Conservation (phyloP, 495 filamentous ascomycete species). For the Chaetomium cochliodes region DNA sequence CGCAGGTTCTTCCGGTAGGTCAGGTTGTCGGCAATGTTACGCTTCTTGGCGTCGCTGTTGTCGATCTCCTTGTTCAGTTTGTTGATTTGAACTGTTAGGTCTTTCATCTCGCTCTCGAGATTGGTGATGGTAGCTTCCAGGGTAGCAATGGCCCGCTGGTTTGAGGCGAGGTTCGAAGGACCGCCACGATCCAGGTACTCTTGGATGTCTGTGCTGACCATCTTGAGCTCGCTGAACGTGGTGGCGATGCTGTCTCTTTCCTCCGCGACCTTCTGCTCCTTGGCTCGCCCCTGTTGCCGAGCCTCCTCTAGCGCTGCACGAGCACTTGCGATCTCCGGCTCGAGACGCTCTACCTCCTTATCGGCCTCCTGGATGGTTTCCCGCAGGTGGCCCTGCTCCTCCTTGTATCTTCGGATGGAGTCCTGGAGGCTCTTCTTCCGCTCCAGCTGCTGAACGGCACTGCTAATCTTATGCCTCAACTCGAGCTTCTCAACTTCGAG, state of each 20-base stretch:
- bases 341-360: conserved; percentile 64
- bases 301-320: conserved; percentile 73
- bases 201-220: conserved; percentile 73
- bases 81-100: conserved; percentile 68
- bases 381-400: conserved; percentile 63
- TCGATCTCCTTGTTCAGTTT: conserved; percentile 73
- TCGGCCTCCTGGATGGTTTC: conserved; percentile 65
- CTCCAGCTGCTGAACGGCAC: conserved; percentile 70
- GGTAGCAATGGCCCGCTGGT: conserved; percentile 64
- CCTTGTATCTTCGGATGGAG: conserved; percentile 70
- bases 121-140: conserved; percentile 64
- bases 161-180: conserved; percentile 63
- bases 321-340: conserved; percentile 70
- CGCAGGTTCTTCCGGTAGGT: conserved; percentile 71
- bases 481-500: conserved; percentile 73
- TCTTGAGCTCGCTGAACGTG: conserved; percentile 71
- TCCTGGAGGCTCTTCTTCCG: conserved; percentile 65
- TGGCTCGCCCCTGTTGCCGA: conserved; percentile 64
- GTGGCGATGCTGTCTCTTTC: conserved; percentile 67
- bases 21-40: conserved; percentile 82
- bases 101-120: conserved; percentile 64
- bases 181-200: conserved; percentile 77
- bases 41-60: conserved; percentile 73
- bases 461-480: conserved; percentile 64
- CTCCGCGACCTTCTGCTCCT: conserved; percentile 70